Evolutionary conservation across 129 eudicot species (phyloP).

Genomic region (Cynara cardunculus): DNA sequence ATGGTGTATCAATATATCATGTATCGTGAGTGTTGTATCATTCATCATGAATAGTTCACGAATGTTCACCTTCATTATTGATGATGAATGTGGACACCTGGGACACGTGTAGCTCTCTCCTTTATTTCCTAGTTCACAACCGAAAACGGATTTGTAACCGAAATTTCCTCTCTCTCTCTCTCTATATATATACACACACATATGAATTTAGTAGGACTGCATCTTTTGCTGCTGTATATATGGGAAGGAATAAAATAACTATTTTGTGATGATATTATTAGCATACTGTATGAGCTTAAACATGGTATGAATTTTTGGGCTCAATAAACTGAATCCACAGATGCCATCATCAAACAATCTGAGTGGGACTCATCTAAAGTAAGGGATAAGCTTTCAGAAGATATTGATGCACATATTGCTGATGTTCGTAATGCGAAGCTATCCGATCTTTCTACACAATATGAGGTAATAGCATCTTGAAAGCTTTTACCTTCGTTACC

Average conservation of each 20-base stretch:
- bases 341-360: slow-evolving; percentile 59
- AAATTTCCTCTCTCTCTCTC: not conserved
- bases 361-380: slow-evolving; percentile 65
- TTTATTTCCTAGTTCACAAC: no score
- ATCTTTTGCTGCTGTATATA: not conserved
- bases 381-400: slow-evolving; percentile 63
- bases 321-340: slow-evolving; percentile 26
- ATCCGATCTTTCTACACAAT: slow-evolving; percentile 51
- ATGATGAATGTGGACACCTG: not conserved
- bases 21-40: not conserved
- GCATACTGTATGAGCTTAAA: not conserved
- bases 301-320: not conserved
- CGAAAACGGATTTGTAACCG: no score
- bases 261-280: not conserved
- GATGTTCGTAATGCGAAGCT: slow-evolving; percentile 56
- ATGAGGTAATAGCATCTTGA: slow-evolving; percentile 50
- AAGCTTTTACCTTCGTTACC: not conserved
- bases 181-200: not conserved
- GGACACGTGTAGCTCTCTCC: no score
- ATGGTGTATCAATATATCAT: no score
- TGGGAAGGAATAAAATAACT: not conserved
- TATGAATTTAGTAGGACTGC: not conserved
- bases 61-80: not conserved
- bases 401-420: slow-evolving; percentile 58
- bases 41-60: not conserved